phyloP scores from a whole-genome alignment of 2,329 filamentous ascomycete species.

The Rhytidhysteron rufulum region DNA sequence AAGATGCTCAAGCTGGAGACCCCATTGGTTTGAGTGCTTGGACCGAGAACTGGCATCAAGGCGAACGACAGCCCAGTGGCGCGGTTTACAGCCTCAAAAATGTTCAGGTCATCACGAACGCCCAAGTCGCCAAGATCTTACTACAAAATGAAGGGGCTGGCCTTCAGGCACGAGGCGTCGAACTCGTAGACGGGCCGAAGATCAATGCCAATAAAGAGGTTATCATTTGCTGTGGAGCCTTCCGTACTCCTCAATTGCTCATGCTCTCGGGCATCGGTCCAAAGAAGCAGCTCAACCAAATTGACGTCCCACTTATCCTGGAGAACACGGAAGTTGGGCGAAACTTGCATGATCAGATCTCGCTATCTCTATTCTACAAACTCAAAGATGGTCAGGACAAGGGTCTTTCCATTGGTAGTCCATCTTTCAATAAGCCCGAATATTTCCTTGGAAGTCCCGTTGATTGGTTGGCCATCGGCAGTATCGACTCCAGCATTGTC shows the following conservation, averaged over 20 bases:
- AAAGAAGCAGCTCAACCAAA: constrained; percentile 43
- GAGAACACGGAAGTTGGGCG: constrained; percentile 58
- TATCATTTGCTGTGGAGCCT: constrained; percentile 41
- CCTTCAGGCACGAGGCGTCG: not conserved
- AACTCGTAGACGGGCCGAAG: not conserved
- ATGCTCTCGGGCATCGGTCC: constrained; percentile 60
- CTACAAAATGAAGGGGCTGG: not conserved
- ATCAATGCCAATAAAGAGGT: constrained; percentile 1
- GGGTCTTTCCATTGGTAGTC: not conserved
- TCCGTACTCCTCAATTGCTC: constrained; percentile 58
- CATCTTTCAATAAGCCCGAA: not conserved
- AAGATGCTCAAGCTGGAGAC: not conserved
- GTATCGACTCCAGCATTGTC: constrained; percentile 53
- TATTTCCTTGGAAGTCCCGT: not conserved
- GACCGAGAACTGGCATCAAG: not conserved
- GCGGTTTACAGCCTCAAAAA: not conserved
- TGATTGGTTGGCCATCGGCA: constrained; percentile 27
- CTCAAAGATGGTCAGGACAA: constrained; percentile 18
- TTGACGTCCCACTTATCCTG: constrained; percentile 48
- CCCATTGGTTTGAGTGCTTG: not conserved
- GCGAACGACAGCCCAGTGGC: not conserved
- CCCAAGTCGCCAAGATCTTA: not conserved
- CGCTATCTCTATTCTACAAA: constrained; percentile 18
- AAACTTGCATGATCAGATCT: constrained; percentile 53
- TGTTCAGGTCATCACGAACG: not conserved